Percentiles rank a stretch among this genome's conserved stretches.
Conservation (phyloP, 2,329 filamentous ascomycete species). For the Dothiorella sarmentorum region DNA sequence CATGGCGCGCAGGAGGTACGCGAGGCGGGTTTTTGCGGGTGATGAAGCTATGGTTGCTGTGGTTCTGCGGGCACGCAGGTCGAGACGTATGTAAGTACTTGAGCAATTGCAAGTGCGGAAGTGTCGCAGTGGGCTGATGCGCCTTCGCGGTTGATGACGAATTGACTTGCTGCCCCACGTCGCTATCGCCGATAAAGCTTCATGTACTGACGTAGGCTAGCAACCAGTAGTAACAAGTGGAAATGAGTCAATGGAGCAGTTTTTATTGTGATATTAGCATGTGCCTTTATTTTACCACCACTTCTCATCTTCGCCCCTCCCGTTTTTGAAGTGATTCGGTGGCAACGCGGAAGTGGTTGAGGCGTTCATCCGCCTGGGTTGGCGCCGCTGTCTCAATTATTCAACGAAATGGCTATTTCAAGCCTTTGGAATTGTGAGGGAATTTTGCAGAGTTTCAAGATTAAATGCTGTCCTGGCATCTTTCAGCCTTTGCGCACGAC, state of each 20-base stretch:
- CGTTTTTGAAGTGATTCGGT: no score
- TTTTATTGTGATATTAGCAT: no score
- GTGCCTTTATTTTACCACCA: no score
- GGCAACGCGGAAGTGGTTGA: no score
- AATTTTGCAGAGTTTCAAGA: neutral
- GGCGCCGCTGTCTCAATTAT: no score
- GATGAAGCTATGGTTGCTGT: conserved; percentile 40
- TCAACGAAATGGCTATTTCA: no score
- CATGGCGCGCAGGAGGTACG: conserved; percentile 43
- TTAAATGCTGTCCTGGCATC: neutral
- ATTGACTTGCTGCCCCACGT: neutral
- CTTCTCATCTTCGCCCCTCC: no score
- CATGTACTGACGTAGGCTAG: conserved; percentile 3
- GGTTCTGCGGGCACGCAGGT: neutral
- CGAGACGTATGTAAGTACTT: no score
- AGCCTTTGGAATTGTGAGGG: no score
- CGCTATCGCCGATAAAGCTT: neutral
- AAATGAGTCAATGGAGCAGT: no score
- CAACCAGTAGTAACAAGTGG: no score
- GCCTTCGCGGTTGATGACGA: conserved; percentile 6
- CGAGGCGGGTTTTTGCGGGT: conserved; percentile 35
- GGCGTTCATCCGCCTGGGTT: no score
- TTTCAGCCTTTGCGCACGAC: conserved; percentile 57
- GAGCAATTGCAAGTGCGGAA: neutral
- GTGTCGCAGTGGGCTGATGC: conserved; percentile 8